Conservation (phyloP, 805 yeast species). For the Saturnispora mendoncae region DNA sequence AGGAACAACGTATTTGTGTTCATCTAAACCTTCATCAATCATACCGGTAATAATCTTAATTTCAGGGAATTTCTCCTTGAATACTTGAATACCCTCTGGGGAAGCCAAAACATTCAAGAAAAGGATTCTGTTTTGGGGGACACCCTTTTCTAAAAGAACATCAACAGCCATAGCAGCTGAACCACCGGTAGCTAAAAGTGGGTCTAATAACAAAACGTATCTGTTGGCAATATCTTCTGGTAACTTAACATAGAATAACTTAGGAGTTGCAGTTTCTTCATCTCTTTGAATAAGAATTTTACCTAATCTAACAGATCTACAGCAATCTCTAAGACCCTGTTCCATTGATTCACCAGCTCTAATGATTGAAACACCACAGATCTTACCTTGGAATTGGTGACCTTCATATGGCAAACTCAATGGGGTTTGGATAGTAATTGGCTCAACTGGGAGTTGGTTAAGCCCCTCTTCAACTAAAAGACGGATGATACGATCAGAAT, state of each 20-base stretch:
- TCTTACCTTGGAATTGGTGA: constrained; percentile 76
- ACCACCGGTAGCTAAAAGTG: constrained; percentile 98
- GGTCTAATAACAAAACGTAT: constrained; percentile 86
- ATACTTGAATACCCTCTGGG: constrained; percentile 84
- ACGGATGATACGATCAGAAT: constrained; percentile 90
- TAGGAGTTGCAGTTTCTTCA: constrained; percentile 93
- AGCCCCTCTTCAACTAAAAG: constrained; percentile 91
- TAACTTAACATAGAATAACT: constrained; percentile 83
- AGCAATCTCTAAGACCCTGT: constrained; percentile 94
- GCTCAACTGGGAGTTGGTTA: constrained; percentile 84
- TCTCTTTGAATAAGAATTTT: constrained; percentile 95
- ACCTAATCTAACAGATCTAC: constrained; percentile 93
- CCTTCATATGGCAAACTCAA: constrained; percentile 69
- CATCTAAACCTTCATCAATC: constrained; percentile 80
- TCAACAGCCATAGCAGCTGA: constrained; percentile 96
- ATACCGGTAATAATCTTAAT: constrained; percentile 91
- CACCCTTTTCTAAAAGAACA: constrained; percentile 80
- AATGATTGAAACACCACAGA: constrained; percentile 96
- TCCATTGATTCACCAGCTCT: constrained; percentile 99
- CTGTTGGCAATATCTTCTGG: constrained; percentile 88
- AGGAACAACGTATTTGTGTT: constrained; percentile 76
- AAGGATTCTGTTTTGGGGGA: constrained; percentile 74
- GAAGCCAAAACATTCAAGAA: constrained; percentile 88
- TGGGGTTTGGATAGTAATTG: constrained; percentile 61
- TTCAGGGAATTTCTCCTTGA: constrained; percentile 70